Evolutionary conservation across 306 rosid species (phyloP).

Genomic region (Fragaria ananassa): DNA sequence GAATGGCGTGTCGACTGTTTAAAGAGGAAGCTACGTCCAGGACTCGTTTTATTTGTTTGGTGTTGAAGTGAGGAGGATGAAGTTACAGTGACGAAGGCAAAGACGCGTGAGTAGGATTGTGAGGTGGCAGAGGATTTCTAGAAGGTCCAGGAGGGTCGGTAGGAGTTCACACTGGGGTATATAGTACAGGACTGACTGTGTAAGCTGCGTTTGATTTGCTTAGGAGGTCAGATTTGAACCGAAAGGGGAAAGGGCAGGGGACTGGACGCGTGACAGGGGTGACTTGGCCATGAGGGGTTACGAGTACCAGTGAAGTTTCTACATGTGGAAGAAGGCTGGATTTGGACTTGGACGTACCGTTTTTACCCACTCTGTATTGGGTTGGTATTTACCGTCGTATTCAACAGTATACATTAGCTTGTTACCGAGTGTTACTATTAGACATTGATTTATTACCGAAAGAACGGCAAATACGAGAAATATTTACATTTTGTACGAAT

Average conservation of each 20-base stretch:
- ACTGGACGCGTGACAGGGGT: conserved; percentile 23
- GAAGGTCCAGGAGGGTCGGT: conserved; percentile 26
- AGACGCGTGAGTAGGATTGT: conserved; percentile 25
- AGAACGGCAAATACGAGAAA: no score
- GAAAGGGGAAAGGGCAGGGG: not conserved
- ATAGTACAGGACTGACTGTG: not conserved
- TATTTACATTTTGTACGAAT: no score
- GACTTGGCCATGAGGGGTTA: conserved; percentile 15
- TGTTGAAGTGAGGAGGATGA: not conserved
- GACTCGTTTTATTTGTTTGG: not conserved
- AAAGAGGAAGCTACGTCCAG: conserved; percentile 21
- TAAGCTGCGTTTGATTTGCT: conserved; percentile 17
- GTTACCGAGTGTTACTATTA: no score
- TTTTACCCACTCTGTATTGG: not conserved
- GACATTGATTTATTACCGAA: no score
- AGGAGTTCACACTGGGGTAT: conserved; percentile 12
- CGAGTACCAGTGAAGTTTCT: not conserved
- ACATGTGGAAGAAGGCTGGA: not conserved
- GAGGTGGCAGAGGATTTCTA: conserved; percentile 28
- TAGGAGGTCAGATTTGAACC: conserved; percentile 32
- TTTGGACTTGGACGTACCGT: not conserved
- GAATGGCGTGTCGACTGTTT: conserved; percentile 46
- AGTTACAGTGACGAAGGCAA: not conserved
- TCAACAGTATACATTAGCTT: no score
- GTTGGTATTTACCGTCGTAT: not conserved